Evolutionary conservation across 2,329 filamentous ascomycete genomes (phyloP), one percentile per base, ranked within the genome.

Genomic region (Aaosphaeria arxii): DNA sequence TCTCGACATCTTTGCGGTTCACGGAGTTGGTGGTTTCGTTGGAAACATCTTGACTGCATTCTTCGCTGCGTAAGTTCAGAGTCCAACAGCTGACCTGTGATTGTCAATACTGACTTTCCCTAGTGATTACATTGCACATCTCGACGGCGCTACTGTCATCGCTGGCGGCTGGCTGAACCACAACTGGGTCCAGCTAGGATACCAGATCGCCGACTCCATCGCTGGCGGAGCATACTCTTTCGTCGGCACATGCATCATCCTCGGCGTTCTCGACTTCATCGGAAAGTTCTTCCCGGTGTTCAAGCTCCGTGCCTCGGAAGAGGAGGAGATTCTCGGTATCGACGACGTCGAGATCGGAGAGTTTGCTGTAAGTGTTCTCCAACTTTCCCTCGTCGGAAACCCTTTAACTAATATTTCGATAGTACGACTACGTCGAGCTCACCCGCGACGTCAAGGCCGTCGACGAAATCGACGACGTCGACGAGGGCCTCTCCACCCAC

Each of bases 301-400:
- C 36, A 82, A 82, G 48, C 83, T 95, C 40, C 87, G 90, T 43
- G 86, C 85, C 0, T 79, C 75, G 11, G 86, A 89, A 58, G 87
- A 94, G 54, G 87, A 89, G 35, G 90, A 95, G 71, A 84, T 91
- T 44, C 76, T 90, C 39, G 90, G 90, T 56, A 91, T 95, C 51
- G 90, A 95, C 62, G 91, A 95, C 61, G 85, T 88, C 28, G 90
- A 96, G 72, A 89, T 95, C 63, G 91, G 91, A 67, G 91, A 95
- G 74, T 95, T 94, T 67, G 91, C 89, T n/a, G 79, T 81, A 76
- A 67, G 78, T 75, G 9, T 28, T 36, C 24, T 11, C 39, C 24
- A 11, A 36, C 24, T 4, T 43, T 3, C 17, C 3, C 17, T 24
- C 17, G 17, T 24, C 17, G 17, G 41, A 24, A 30, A 46, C 31